Evolutionary conservation across 345 rosid species (phyloP).

Genomic region (Leavenworthia alabamica): DNA sequence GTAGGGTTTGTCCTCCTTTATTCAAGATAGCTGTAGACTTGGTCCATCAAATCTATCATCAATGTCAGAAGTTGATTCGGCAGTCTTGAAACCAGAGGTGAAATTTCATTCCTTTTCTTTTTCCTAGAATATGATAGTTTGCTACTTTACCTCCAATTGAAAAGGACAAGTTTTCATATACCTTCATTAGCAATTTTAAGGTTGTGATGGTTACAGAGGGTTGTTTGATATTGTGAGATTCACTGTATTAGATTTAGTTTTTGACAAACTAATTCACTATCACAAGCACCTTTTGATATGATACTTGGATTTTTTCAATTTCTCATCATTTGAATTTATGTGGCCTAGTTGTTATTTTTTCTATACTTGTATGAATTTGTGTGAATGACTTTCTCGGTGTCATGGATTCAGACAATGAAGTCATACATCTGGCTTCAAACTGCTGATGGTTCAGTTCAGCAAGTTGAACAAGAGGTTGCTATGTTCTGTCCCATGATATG

Average conservation of each 20-base stretch:
- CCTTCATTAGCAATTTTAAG: background rate
- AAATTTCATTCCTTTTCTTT: background rate
- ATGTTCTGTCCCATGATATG: constrained; percentile 92
- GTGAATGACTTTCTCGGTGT: background rate
- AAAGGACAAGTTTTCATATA: background rate
- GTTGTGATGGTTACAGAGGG: constrained; percentile 1
- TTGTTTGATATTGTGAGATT: background rate
- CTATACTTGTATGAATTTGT: background rate
- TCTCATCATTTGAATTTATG: background rate
- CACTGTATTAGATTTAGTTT: background rate
- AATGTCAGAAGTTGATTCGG: constrained; percentile 70
- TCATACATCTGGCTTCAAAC: constrained; percentile 87
- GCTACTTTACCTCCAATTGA: background rate
- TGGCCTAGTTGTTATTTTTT: background rate
- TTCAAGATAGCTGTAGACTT: background rate
- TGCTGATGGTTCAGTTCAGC: constrained; percentile 79
- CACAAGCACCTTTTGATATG: background rate
- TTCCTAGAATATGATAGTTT: background rate
- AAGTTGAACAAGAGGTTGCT: constrained; percentile 90
- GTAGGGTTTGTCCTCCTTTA: background rate
- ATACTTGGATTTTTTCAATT: background rate
- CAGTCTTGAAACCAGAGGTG: constrained; percentile 74
- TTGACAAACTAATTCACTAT: background rate
- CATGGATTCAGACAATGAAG: constrained; percentile 46
- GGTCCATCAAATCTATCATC: constrained; percentile 10